phyloP scores from a whole-genome alignment of 495 filamentous ascomycete genomes.

The Penicillium riverlandense region DNA sequence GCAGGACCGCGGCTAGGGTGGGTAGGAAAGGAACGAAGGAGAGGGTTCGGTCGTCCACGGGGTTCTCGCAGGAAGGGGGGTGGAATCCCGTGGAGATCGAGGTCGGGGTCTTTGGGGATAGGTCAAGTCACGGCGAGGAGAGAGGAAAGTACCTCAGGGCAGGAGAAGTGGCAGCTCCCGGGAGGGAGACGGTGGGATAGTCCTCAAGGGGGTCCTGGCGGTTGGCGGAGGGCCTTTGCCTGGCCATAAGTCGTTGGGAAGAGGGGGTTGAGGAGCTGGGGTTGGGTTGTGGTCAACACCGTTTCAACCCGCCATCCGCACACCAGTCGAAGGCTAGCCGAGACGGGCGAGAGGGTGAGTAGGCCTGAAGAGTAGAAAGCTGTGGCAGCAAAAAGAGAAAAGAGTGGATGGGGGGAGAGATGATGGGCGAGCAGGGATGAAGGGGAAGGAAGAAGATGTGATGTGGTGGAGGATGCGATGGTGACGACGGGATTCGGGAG shows the following conservation, averaged over 20 bases:
- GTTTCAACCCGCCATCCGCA: constrained; percentile 45
- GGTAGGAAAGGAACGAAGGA: no score
- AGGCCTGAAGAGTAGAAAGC: constrained; percentile 5
- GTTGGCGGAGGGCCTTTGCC: constrained; percentile 39
- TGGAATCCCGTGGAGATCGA: background rate
- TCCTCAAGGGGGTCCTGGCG: constrained; percentile 46
- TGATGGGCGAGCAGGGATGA: constrained; percentile 4
- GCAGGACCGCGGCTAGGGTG: background rate
- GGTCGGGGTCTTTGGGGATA: background rate
- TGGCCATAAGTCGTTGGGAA: constrained; percentile 46
- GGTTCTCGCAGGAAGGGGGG: background rate
- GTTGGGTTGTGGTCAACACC: constrained; percentile 29
- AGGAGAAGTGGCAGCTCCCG: constrained; percentile 36
- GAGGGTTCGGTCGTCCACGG: background rate
- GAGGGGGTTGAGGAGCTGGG: constrained; percentile 24
- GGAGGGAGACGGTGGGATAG: constrained; percentile 29
- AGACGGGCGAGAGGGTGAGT: constrained; percentile 12
- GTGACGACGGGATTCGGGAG: constrained; percentile 31
- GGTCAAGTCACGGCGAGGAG: constrained; percentile 5
- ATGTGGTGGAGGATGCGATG: constrained; percentile 17
- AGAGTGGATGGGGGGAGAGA: constrained; percentile 1
- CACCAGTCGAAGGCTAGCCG: constrained; percentile 13
- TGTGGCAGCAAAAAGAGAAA: background rate
- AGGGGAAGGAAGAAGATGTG: constrained; percentile 11
- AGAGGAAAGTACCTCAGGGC: constrained; percentile 38